phyloP scores from a whole-genome alignment of 2,329 filamentous ascomycete genomes.

The Lachnellula occidentalis region DNA sequence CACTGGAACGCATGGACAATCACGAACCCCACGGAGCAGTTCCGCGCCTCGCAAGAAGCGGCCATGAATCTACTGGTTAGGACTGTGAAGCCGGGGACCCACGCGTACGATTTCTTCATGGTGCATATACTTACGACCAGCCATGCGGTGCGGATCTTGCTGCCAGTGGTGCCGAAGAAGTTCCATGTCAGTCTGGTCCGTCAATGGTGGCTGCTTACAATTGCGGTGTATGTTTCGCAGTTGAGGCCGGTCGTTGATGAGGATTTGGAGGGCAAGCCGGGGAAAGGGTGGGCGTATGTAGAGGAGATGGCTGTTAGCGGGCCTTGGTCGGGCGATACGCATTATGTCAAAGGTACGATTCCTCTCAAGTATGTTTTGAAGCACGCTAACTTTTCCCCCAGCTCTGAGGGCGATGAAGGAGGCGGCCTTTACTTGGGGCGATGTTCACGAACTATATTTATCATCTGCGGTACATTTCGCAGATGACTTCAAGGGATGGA shows the following conservation, averaged over 20 bases:
- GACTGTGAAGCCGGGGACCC: conserved; percentile 50
- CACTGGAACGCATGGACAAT: conserved; percentile 90
- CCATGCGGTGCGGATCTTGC: conserved; percentile 79
- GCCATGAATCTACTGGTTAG: conserved; percentile 58
- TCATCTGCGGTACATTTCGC: conserved; percentile 66
- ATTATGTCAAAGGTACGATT: conserved; percentile 73
- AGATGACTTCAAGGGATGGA: conserved; percentile 69
- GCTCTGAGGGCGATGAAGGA: conserved; percentile 70
- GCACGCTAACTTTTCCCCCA: conserved; percentile 25
- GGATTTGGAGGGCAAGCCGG: conserved; percentile 49
- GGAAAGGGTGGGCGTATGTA: conserved; percentile 71
- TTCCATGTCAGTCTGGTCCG: conserved; percentile 70
- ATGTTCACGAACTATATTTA: conserved; percentile 60
- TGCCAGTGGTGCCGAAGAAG: conserved; percentile 68
- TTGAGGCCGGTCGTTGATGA: conserved; percentile 66
- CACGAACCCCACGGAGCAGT: conserved; percentile 64
- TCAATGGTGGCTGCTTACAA: conserved; percentile 83
- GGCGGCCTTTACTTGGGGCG: conserved; percentile 68
- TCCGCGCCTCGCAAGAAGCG: conserved; percentile 63
- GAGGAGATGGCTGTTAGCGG: conserved; percentile 65
- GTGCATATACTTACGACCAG: conserved; percentile 79
- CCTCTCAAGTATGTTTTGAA: background rate
- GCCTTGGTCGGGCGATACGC: conserved; percentile 63
- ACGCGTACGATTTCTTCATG: conserved; percentile 76
- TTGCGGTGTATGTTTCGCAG: conserved; percentile 73